Percentiles rank a stretch among this genome's conserved stretches.
These are phyloP conservation scores for Cornus suecica DNA, from an alignment of 148 eudicot species.

Conservation along the genomic window DNA sequence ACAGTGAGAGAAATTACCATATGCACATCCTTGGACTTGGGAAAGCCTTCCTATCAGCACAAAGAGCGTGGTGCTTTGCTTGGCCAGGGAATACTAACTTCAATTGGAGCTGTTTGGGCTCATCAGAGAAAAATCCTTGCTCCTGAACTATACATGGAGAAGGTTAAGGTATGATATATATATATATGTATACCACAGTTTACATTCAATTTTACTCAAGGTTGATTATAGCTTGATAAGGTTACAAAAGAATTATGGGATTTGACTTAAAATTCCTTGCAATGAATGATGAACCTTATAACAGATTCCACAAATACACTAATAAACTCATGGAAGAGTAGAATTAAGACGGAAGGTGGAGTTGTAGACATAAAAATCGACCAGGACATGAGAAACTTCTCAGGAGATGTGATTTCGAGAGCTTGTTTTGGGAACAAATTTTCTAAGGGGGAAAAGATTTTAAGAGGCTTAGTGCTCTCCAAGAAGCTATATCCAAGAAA, in stretches of 20 bases:
- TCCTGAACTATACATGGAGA: slow-evolving; percentile 9
- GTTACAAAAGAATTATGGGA: neutral
- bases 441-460: slow-evolving; percentile 5
- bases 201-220: too few species aligned
- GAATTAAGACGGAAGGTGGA: neutral
- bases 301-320: neutral
- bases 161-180: neutral
- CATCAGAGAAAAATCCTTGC: slow-evolving; percentile 10
- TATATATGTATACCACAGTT: neutral
- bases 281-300: slow-evolving; percentile 5
- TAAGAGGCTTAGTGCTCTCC: neutral
- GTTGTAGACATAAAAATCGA: neutral
- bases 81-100: neutral
- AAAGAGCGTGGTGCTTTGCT: slow-evolving; percentile 5
- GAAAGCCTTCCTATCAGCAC: neutral
- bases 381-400: slow-evolving; percentile 4
- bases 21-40: slow-evolving; percentile 4
- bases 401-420: slow-evolving; percentile 7
- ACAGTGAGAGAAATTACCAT: slow-evolving; percentile 5
- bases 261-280: neutral
- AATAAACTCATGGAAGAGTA: slow-evolving; percentile 4
- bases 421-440: slow-evolving; percentile 8
- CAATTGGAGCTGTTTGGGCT: neutral
- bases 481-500: slow-evolving; percentile 1
- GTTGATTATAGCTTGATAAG: neutral